A percentile compares a stretch with the other conserved stretches of the same genome.
These are phyloP conservation scores for Aquilaria yunnanensis DNA, from an alignment of 345 rosid genomes.

Conservation along the genomic window DNA sequence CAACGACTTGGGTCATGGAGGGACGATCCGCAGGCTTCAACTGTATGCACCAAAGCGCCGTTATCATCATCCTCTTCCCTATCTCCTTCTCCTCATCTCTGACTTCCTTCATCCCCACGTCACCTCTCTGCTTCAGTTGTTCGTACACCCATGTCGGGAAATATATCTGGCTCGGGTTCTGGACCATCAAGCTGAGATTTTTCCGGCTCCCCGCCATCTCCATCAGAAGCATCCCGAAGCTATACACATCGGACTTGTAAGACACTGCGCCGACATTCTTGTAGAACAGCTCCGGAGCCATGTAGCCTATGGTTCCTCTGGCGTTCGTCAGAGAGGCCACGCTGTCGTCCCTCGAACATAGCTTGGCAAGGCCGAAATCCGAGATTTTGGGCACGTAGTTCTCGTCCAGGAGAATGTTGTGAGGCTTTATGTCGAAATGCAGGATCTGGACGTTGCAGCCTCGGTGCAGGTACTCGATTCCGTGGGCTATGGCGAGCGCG, in stretches of 20 bases:
- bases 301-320: neutral
- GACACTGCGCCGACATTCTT: neutral
- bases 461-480: neutral
- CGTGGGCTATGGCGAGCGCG: neutral
- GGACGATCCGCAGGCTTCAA: neutral
- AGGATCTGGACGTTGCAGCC: neutral
- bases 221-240: slow-evolving; percentile 1
- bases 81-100: neutral
- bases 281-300: neutral
- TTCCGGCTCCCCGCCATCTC: slow-evolving; percentile 2
- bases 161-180: neutral
- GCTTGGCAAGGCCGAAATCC: neutral
- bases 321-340: no score
- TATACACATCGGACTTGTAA: neutral
- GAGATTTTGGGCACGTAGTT: neutral
- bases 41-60: slow-evolving; percentile 1
- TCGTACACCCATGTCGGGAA: neutral
- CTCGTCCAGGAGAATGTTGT: neutral
- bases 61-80: neutral
- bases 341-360: neutral
- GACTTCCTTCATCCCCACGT: neutral
- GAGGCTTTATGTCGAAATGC: slow-evolving; percentile 6
- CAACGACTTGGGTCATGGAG: neutral
- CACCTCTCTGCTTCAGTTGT: neutral
- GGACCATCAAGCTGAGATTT: neutral